A percentile compares a stretch with the other conserved stretches of the same genome.
Conservation (phyloP, 2,329 filamentous ascomycete species). For the Claviceps sp. region DNA sequence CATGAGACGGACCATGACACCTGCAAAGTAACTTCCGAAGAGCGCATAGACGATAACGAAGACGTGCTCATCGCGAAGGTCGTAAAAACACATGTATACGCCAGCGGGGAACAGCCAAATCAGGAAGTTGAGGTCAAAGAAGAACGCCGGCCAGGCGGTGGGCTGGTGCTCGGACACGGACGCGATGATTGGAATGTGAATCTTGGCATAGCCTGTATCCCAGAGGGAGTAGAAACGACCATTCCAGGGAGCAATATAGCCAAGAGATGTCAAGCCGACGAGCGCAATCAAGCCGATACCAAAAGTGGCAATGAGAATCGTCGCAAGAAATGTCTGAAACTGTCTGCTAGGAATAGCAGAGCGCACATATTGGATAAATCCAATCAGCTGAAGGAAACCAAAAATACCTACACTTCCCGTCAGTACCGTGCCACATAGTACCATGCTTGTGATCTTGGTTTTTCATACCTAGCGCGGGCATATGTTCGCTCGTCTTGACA, state of each 20-base stretch:
- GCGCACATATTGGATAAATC: conserved; percentile 81
- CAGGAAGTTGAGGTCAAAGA: conserved; percentile 95
- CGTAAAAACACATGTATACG: conserved; percentile 95
- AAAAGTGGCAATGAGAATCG: conserved; percentile 63
- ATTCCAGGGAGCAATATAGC: conserved; percentile 92
- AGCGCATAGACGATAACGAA: conserved; percentile 97
- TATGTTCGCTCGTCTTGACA: conserved; percentile 94
- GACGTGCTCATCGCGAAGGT: conserved; percentile 88
- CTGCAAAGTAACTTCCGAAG: conserved; percentile 92
- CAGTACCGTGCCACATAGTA: conserved; percentile 9
- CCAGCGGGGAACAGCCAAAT: conserved; percentile 99
- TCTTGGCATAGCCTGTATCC: conserved; percentile 98
- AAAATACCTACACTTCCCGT: conserved; percentile 59
- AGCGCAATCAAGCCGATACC: conserved; percentile 59
- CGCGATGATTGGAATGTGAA: conserved; percentile 97
- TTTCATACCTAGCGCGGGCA: conserved; percentile 73
- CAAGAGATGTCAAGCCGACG: conserved; percentile 76
- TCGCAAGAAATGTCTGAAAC: conserved; percentile 79
- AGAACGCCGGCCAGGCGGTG: conserved; percentile 97
- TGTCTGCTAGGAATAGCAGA: conserved; percentile 83
- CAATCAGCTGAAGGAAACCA: conserved; percentile 85
- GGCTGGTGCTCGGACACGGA: conserved; percentile 99
- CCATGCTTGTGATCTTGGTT: conserved; percentile 13
- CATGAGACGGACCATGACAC: conserved; percentile 99
- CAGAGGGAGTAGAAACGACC: conserved; percentile 98